Percentiles rank a stretch among this genome's conserved stretches.
phyloP scores from a whole-genome alignment of 2,329 filamentous ascomycete genomes.

The Leptosphaerulina australis region DNA sequence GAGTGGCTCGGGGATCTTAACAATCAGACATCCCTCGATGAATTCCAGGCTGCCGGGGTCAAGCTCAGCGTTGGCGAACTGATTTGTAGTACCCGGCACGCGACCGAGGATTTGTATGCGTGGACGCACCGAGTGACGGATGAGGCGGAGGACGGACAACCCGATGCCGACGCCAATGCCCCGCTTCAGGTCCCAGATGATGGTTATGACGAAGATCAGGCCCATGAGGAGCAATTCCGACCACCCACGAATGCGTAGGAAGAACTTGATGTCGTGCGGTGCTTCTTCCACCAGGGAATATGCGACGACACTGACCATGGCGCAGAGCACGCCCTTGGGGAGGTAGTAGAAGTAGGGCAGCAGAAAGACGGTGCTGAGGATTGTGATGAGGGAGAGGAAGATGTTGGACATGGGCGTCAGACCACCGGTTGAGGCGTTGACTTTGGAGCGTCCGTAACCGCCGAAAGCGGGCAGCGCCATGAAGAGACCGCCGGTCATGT shows the following conservation, averaged over 20 bases:
- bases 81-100: constrained; percentile 75
- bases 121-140: constrained; percentile 87
- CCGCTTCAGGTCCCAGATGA: constrained; percentile 92
- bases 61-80: constrained; percentile 83
- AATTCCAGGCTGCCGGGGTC: constrained; percentile 79
- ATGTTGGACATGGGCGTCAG: constrained; percentile 94
- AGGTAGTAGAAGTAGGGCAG: constrained; percentile 94
- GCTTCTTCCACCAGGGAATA: constrained; percentile 95
- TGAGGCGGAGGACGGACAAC: constrained; percentile 84
- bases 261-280: constrained; percentile 90
- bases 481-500: constrained; percentile 89
- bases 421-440: constrained; percentile 90
- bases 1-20: constrained; percentile 95
- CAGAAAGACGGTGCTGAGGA: constrained; percentile 80
- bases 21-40: constrained; percentile 88
- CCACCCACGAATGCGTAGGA: constrained; percentile 83
- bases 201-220: constrained; percentile 87
- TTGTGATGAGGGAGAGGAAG: constrained; percentile 79
- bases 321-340: constrained; percentile 91
- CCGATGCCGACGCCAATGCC: constrained; percentile 95
- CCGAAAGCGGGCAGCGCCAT: constrained; percentile 93
- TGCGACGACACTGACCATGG: constrained; percentile 95
- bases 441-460: constrained; percentile 93
- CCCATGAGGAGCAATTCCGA: constrained; percentile 85
- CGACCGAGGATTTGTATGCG: constrained; percentile 96